Conservation (phyloP, 2,329 filamentous ascomycete species). For the Diaporthe amygdali region DNA sequence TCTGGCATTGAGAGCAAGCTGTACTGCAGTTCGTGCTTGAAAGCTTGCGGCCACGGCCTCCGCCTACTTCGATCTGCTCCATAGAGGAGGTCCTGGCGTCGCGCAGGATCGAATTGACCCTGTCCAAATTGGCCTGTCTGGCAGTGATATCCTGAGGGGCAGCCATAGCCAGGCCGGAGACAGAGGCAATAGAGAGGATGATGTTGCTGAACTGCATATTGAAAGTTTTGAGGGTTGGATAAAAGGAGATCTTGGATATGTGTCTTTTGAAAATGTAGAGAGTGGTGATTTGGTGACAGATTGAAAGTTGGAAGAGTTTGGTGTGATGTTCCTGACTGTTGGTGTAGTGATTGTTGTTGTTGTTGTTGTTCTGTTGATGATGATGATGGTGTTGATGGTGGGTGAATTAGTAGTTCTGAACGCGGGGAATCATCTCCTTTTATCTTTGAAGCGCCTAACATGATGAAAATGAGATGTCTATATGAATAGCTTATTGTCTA, state of each 20-base stretch:
- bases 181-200: neutral
- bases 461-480: neutral
- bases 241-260: too few relatives aligned
- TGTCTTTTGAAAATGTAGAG: neutral
- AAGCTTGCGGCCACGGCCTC: neutral
- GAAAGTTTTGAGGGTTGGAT: neutral
- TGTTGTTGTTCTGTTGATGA: neutral
- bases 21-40: neutral
- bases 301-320: neutral
- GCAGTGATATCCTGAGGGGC: neutral
- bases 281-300: neutral
- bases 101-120: neutral
- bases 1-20: neutral
- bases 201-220: constrained; percentile 1
- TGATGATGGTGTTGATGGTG: neutral
- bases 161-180: neutral
- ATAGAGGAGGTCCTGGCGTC: neutral
- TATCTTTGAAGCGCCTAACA: neutral
- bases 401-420: neutral
- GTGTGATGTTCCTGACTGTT: too few relatives aligned
- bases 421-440: neutral
- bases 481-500: neutral
- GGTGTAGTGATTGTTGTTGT: neutral
- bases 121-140: neutral
- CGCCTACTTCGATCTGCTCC: neutral